These are phyloP conservation scores for Salix koriyanagi DNA, from an alignment of 345 rosid species.

Conservation along the genomic window DNA sequence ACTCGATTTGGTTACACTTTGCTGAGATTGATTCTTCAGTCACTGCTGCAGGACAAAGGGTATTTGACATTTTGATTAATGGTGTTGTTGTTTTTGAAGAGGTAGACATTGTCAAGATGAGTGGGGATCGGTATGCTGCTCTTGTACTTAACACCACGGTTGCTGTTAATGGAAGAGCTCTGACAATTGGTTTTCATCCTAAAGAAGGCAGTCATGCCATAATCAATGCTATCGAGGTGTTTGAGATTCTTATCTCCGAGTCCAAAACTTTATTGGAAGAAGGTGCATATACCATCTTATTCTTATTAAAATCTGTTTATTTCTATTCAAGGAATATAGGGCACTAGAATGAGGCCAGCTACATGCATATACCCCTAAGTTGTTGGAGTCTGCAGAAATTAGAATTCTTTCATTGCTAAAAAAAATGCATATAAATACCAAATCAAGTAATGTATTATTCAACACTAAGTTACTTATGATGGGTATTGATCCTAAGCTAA, in stretches of 20 bases:
- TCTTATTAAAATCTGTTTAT: neutral
- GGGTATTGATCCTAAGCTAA: too few relatives aligned
- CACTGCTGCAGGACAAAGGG: slow-evolving; percentile 60
- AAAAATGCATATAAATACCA: too few relatives aligned
- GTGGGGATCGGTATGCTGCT: slow-evolving; percentile 62
- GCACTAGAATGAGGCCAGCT: neutral
- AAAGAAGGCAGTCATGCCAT: slow-evolving; percentile 58
- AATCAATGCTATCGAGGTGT: slow-evolving; percentile 84
- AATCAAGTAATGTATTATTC: too few relatives aligned
- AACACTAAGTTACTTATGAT: too few relatives aligned
- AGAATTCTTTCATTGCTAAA: too few relatives aligned
- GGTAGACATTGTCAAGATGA: slow-evolving; percentile 65
- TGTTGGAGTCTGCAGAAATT: too few relatives aligned
- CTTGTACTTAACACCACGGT: slow-evolving; percentile 77
- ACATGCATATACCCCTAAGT: neutral
- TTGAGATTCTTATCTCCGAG: slow-evolving; percentile 66
- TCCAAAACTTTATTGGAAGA: slow-evolving; percentile 68
- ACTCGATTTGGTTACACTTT: slow-evolving; percentile 91
- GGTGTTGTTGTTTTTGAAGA: slow-evolving; percentile 47
- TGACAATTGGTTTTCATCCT: slow-evolving; percentile 69
- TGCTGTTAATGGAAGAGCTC: slow-evolving; percentile 73
- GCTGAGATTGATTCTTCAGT: slow-evolving; percentile 81
- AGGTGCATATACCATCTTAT: slow-evolving; percentile 43
- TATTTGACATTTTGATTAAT: slow-evolving; percentile 78
- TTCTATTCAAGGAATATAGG: neutral